Percentiles rank a stretch among this genome's conserved stretches.
Conservation (phyloP, 2,329 filamentous ascomycete species). For the Fusarium annulatum region DNA sequence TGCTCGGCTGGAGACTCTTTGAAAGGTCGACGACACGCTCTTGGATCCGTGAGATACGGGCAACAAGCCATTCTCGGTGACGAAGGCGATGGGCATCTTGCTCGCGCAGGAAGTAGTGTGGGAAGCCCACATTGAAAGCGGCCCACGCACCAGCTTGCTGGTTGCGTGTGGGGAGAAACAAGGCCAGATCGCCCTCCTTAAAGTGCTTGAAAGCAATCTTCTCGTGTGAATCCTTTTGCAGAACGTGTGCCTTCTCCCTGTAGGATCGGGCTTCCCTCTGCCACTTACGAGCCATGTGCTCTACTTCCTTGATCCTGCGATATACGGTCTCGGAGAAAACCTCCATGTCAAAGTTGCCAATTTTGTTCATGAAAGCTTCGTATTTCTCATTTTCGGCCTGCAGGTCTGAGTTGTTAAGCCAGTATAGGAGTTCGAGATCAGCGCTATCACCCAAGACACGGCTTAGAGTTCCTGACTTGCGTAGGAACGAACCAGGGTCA, state of each 20-base stretch:
- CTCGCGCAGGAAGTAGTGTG: constrained; percentile 96
- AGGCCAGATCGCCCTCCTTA: constrained; percentile 93
- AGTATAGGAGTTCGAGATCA: constrained; percentile 81
- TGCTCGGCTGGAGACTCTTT: constrained; percentile 71
- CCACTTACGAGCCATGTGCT: constrained; percentile 92
- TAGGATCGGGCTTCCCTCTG: constrained; percentile 89
- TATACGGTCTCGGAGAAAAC: constrained; percentile 85
- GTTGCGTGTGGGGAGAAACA: constrained; percentile 94
- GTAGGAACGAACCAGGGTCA: constrained; percentile 64
- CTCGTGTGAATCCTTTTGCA: constrained; percentile 88
- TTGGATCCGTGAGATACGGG: constrained; percentile 89
- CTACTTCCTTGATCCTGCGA: constrained; percentile 91
- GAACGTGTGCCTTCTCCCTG: constrained; percentile 83
- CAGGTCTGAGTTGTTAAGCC: constrained; percentile 77
- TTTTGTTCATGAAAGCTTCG: constrained; percentile 75
- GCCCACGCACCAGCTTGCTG: constrained; percentile 96
- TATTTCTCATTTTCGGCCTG: constrained; percentile 80
- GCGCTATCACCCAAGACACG: constrained; percentile 69
- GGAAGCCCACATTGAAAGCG: constrained; percentile 96
- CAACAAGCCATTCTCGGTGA: constrained; percentile 94
- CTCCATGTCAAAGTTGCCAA: constrained; percentile 85
- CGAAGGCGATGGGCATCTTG: constrained; percentile 88
- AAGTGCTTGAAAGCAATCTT: constrained; percentile 97
- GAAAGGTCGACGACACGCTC: constrained; percentile 94
- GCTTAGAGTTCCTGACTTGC: constrained; percentile 64